Percentiles rank a stretch among this genome's conserved stretches.
Conservation (phyloP, 768 basidiomycete species). For the Inosperma sp. region DNA sequence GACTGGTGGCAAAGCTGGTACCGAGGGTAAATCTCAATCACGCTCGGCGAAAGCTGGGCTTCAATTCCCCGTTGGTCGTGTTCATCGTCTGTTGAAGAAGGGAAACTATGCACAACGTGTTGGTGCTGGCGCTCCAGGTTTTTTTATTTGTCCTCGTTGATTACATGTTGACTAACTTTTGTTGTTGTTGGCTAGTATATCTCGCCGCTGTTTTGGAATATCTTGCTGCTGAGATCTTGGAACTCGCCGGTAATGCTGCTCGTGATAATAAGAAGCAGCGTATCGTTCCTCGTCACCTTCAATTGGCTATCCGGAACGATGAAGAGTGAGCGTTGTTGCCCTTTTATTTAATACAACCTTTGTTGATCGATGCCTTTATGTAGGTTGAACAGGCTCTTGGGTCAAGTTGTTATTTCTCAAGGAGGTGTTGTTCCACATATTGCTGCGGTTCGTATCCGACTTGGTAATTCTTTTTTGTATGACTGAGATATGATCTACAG, state of each 20-base stretch:
- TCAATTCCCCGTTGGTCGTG: conserved; percentile 90
- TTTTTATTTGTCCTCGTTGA: conserved; percentile 10
- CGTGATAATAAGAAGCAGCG: conserved; percentile 93
- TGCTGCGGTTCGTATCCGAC: conserved; percentile 39
- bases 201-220: conserved; percentile 92
- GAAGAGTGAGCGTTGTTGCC: conserved; percentile 57
- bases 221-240: conserved; percentile 89
- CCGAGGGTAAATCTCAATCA: conserved; percentile 53
- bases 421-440: conserved; percentile 92
- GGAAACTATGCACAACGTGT: conserved; percentile 86
- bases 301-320: conserved; percentile 92
- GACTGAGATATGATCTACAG: too few species aligned
- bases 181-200: conserved; percentile 52
- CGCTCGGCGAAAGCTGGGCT: conserved; percentile 75
- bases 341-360: conserved; percentile 6
- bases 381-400: conserved; percentile 66
- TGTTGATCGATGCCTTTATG: neutral
- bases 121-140: conserved; percentile 83
- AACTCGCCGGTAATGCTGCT: conserved; percentile 86
- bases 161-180: neutral
- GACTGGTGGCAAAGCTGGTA: conserved; percentile 59
- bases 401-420: conserved; percentile 88
- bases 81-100: conserved; percentile 83
- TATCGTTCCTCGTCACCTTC: conserved; percentile 92
- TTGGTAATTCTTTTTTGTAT: too few species aligned